Base-by-base conservation (phyloP, 1,284 basidiomycete species). In the Bondarzewia mesenterica region DNA sequence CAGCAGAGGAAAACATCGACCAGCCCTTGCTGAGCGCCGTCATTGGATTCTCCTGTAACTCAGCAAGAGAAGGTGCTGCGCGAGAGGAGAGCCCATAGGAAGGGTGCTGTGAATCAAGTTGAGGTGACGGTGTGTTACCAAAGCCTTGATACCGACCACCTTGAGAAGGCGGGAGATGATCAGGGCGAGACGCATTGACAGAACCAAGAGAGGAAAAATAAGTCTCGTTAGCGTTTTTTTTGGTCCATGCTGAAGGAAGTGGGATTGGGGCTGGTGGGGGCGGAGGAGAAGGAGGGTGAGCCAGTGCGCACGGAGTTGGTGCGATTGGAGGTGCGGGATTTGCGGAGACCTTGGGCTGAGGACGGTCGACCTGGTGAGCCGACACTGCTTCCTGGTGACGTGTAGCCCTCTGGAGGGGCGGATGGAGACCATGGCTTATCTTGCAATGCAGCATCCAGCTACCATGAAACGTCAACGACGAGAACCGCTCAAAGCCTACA, bases 81-180 rank as follows among this genome's bases (percentile, higher is more conserved):
- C 76, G 74, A 36, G 88, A 89, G 2, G 85, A 85, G 41, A 86
- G 69, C 18, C 73, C 71, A 57, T 74, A 80, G 2, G 83, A 77
- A 14, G 82, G 78, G 58, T 80, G 72, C 48, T 73, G 68, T 21
- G 75, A 71, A 6, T 58, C 60, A 1, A 71, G 60, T 10, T 73
- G 60, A 7, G 81, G 77, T 1, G 76, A 64, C n/a, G 45, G 82
- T 0, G 84, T 83, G 57, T 66, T 88, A 5, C 89, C 89, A 61
- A 93, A 93, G 14, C 89, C 90, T 55, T 82, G 78, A 63, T 93
- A 93, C 39, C 79, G 78, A 36, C 89, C 90, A 44, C 89, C 90
- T 67, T 91, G 89, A 2, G 85, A 89, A 22, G 89, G 89, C 2
- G 86, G 87, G 25, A 93, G 66, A 60, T 89, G 72, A 4, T 70